phyloP scores from a whole-genome alignment of 768 basidiomycete species.

The Flagelloscypha sp. region DNA sequence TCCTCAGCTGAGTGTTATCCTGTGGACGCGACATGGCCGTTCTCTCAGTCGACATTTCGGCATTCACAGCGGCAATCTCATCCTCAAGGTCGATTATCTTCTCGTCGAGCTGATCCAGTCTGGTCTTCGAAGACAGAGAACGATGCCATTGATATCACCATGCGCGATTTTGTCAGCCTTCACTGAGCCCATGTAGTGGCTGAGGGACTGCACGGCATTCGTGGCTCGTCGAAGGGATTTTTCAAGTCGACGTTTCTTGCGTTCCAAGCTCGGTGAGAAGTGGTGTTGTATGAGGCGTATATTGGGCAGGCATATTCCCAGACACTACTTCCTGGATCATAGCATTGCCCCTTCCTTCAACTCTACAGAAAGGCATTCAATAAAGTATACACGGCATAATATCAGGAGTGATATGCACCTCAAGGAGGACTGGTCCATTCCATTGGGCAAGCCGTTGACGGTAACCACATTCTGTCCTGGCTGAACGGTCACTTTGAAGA shows the following conservation, averaged over 20 bases:
- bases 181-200: conserved; percentile 28
- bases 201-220: conserved; percentile 20
- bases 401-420: conserved; percentile 18
- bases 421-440: conserved; percentile 30
- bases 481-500: conserved; percentile 29
- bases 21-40: conserved; percentile 3
- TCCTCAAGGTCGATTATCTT: conserved; percentile 10
- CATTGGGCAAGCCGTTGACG: conserved; percentile 29
- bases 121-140: conserved; percentile 32
- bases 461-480: conserved; percentile 33
- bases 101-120: no score
- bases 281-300: not conserved
- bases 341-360: conserved; percentile 34
- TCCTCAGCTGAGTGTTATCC: conserved; percentile 10
- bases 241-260: conserved; percentile 15
- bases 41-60: conserved; percentile 7
- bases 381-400: not conserved
- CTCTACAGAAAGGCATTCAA: conserved; percentile 18
- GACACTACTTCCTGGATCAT: conserved; percentile 36
- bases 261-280: not conserved
- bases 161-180: conserved; percentile 23
- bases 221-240: conserved; percentile 24
- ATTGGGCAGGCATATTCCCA: not conserved
- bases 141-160: conserved; percentile 19
- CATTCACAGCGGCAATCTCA: conserved; percentile 11